These are phyloP conservation scores for Monosporascus sp. DNA, from an alignment of 2,329 filamentous ascomycete species.

Conservation along the genomic window DNA sequence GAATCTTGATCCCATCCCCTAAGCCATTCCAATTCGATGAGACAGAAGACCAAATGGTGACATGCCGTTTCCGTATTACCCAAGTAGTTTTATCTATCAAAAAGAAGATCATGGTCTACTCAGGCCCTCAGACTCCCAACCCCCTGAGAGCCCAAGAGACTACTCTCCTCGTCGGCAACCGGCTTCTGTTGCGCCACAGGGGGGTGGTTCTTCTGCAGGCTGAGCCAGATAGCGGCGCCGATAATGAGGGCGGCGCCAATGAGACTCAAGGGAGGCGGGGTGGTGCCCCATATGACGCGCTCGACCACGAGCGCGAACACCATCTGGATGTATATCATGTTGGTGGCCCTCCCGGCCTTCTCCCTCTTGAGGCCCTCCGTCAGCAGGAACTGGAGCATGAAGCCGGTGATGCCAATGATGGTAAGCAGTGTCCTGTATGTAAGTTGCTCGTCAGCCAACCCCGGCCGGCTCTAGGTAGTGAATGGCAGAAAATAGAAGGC, in stretches of 20 bases:
- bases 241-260: slow-evolving; percentile 25
- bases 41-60: too few species aligned
- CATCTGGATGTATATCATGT: slow-evolving; percentile 24
- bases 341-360: slow-evolving; percentile 39
- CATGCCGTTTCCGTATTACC: too few species aligned
- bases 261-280: neutral
- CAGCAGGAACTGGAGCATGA: slow-evolving; percentile 72
- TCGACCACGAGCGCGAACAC: slow-evolving; percentile 10
- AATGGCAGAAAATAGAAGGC: neutral
- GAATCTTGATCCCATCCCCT: too few species aligned
- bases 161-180: slow-evolving; percentile 30
- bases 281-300: neutral
- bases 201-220: slow-evolving; percentile 22
- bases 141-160: slow-evolving; percentile 16
- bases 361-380: slow-evolving; percentile 68
- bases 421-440: slow-evolving; percentile 50
- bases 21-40: too few species aligned
- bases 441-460: neutral
- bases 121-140: neutral
- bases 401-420: slow-evolving; percentile 62
- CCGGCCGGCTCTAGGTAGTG: too few species aligned
- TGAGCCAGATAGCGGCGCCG: slow-evolving; percentile 35
- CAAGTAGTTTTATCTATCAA: neutral
- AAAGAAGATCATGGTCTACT: neutral
- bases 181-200: neutral